Conservation (phyloP, 176 grass and related monocot species). For the Musa itinerans region DNA sequence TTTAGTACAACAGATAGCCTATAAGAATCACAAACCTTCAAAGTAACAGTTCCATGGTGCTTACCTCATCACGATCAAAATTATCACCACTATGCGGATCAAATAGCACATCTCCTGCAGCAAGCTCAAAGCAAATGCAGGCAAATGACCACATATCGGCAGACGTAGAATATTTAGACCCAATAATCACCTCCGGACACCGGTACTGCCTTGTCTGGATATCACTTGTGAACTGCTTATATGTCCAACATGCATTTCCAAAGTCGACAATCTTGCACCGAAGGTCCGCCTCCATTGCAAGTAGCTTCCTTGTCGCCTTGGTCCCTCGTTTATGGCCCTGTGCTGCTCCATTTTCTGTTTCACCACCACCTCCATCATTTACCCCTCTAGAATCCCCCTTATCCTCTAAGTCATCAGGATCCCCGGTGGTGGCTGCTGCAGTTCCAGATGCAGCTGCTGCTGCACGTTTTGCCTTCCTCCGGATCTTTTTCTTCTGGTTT, state of each 20-base stretch:
- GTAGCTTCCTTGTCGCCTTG: slow-evolving; percentile 56
- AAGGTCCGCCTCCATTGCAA: slow-evolving; percentile 72
- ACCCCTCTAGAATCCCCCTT: slow-evolving; percentile 35
- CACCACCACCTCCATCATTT: slow-evolving; percentile 42
- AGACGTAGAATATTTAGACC: slow-evolving; percentile 88
- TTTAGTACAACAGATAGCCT: neutral
- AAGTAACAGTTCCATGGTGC: slow-evolving; percentile 10
- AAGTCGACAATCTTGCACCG: slow-evolving; percentile 93
- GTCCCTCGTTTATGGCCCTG: slow-evolving; percentile 45
- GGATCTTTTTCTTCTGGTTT: slow-evolving; percentile 95
- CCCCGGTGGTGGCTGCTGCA: slow-evolving; percentile 24
- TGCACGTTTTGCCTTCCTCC: slow-evolving; percentile 75
- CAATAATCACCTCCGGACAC: slow-evolving; percentile 92
- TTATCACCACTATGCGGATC: slow-evolving; percentile 92
- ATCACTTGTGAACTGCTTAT: slow-evolving; percentile 96
- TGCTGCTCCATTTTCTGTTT: slow-evolving; percentile 21
- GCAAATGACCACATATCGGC: slow-evolving; percentile 94
- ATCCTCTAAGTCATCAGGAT: slow-evolving; percentile 57
- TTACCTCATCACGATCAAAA: slow-evolving; percentile 95
- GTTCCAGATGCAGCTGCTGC: slow-evolving; percentile 46
- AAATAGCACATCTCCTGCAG: slow-evolving; percentile 89
- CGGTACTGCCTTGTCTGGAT: slow-evolving; percentile 97
- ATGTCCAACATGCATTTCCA: slow-evolving; percentile 98
- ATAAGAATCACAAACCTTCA: neutral
- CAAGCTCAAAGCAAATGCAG: slow-evolving; percentile 96